Evolutionary conservation across 306 rosid genomes (phyloP).

Genomic region (Ceratonia siliqua): DNA sequence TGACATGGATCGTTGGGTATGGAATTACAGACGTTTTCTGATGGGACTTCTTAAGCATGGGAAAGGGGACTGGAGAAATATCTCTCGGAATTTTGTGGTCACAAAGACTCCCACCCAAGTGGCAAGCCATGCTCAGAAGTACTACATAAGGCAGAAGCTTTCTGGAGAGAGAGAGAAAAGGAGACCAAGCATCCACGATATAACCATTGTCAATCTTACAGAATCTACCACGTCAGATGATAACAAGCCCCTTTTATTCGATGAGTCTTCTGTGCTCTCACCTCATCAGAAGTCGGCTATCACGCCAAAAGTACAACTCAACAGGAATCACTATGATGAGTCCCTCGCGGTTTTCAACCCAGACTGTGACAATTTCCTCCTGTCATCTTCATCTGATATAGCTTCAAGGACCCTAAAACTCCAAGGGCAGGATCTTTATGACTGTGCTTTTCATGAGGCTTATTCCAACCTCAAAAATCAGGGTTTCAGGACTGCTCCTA

Average conservation of each 20-base stretch:
- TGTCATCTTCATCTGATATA: conserved; percentile 51
- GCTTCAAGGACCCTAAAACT: conserved; percentile 44
- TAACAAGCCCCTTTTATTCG: conserved; percentile 35
- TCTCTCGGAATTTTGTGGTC: conserved; percentile 75
- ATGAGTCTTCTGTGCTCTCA: conserved; percentile 44
- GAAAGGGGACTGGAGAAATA: conserved; percentile 95
- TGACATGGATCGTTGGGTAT: conserved; percentile 11
- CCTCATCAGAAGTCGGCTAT: conserved; percentile 44
- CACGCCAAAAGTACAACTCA: conserved; percentile 39
- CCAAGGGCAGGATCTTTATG: conserved; percentile 55
- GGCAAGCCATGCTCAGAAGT: conserved; percentile 71
- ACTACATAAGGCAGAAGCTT: conserved; percentile 84
- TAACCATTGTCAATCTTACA: conserved; percentile 74
- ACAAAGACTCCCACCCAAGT: conserved; percentile 63
- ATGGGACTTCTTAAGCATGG: conserved; percentile 85
- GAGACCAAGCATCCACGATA: conserved; percentile 94
- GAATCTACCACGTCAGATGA: conserved; percentile 46
- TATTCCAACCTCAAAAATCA: conserved; percentile 43
- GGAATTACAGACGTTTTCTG: conserved; percentile 67
- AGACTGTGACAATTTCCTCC: conserved; percentile 43
- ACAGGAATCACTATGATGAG: conserved; percentile 47
- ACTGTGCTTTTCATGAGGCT: conserved; percentile 55
- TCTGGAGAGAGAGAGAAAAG: conserved; percentile 86
- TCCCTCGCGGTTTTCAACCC: conserved; percentile 55
- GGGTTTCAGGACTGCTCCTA: conserved; percentile 48